Evolutionary conservation across 1,284 basidiomycete genomes (phyloP).

Genomic region (Sanghuangporus weigelae): DNA sequence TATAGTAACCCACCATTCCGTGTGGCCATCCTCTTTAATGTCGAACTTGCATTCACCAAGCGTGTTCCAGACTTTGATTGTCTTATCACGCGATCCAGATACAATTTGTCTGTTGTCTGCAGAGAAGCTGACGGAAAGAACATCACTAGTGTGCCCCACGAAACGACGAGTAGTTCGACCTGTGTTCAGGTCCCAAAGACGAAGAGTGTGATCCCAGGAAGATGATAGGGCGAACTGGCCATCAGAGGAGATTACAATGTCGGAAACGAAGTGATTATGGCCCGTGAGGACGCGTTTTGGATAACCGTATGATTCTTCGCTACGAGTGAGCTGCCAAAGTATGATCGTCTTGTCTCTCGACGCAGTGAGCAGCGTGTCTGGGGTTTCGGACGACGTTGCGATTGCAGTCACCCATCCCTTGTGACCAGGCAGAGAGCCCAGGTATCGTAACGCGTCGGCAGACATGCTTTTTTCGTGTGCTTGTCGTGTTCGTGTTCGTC

Average conservation of each 20-base stretch:
- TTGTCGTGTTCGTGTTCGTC: slow-evolving; percentile 2
- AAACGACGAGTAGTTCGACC: slow-evolving; percentile 94
- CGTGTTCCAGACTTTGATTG: slow-evolving; percentile 99
- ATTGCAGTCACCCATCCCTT: slow-evolving; percentile 96
- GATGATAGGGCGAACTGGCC: slow-evolving; percentile 99
- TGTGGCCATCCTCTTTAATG: slow-evolving; percentile 98
- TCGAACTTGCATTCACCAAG: slow-evolving; percentile 99
- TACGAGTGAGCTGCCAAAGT: slow-evolving; percentile 98
- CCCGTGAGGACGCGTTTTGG: slow-evolving; percentile 97
- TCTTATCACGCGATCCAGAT: slow-evolving; percentile 93
- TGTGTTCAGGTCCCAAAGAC: slow-evolving; percentile 98
- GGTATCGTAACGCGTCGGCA: slow-evolving; percentile 83
- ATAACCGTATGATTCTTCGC: slow-evolving; percentile 89
- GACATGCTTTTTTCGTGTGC: slow-evolving; percentile 44
- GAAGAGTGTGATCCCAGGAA: slow-evolving; percentile 99
- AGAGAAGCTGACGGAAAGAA: slow-evolving; percentile 96
- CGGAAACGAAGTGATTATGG: slow-evolving; percentile 99
- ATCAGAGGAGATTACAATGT: slow-evolving; percentile 97
- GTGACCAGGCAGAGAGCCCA: slow-evolving; percentile 93
- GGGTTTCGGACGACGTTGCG: slow-evolving; percentile 95
- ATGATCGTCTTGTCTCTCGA: slow-evolving; percentile 99
- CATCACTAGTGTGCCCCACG: slow-evolving; percentile 97
- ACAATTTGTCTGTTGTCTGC: slow-evolving; percentile 99
- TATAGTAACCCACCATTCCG: slow-evolving; percentile 69
- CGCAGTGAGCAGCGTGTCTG: slow-evolving; percentile 94